Base-by-base conservation (phyloP, 1,284 basidiomycete genomes). In the Taiwanofungus camphoratus region DNA sequence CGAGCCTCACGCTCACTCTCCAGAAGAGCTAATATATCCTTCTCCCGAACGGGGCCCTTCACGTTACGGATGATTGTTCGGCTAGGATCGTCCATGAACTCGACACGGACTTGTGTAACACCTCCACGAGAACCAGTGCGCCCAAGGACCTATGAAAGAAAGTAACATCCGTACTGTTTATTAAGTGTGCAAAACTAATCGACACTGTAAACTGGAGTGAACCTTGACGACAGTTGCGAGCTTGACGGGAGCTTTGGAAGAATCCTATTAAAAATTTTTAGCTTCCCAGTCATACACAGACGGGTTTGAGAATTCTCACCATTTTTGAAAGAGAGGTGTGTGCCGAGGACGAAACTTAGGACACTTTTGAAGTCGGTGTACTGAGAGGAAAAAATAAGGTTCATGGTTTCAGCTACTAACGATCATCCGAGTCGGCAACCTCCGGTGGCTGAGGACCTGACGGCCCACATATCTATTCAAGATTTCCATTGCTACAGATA, bases 1-100 rank as follows among this genome's bases (percentile, higher is more conserved):
- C 96, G 92, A 64, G 96, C 96, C 77, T 99, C 96, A 76, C 96
- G 92, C 76, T 99, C 96, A 68, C 87, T 91, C 79, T 99, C 96
- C 66, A 99, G 79, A 59, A 99, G 76, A 60, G 94, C 93, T 56
- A 99, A 79, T 64, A 99, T 98, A 70, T 99, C 96, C 69, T 94
- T 82, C 70, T 92, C 88, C 58, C 92, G 79, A 55, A 98, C 94
- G 54, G 95, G 94, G 20, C 96, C 96, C 76, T 99, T 99, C 62
- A 99, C 96, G 77, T 99, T 99, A 58, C 95, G 91, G 73, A 99
- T 96, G 71, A 99, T 96, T 55, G 89, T 87, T 60, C 96, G 90
- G 58, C 83, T 83, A 43, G 87, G 83, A 68, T 99, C 95, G 70
- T 99, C 95, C 88, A 99, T 87, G 78, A 99, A 98, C 70, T 99